phyloP scores from a whole-genome alignment of 2,329 filamentous ascomycete genomes.

The Aspergillus luchuensis region DNA sequence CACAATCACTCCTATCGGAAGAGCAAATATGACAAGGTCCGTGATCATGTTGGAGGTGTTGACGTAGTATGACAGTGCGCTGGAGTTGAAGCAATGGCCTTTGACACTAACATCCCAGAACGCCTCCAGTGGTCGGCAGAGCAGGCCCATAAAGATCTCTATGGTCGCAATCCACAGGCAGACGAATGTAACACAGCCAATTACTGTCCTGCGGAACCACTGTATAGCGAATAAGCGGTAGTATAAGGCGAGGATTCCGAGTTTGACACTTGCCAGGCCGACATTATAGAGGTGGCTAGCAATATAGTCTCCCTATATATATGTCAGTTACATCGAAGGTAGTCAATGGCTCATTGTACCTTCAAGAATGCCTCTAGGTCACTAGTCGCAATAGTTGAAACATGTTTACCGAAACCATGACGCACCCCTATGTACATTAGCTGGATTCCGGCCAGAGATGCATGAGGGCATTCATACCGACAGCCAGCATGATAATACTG shows the following conservation, averaged over 20 bases:
- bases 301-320: conserved; percentile 5
- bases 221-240: conserved; percentile 8
- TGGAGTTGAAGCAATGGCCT: conserved; percentile 10
- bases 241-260: conserved; percentile 10
- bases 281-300: conserved; percentile 13
- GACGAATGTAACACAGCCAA: conserved; percentile 4
- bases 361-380: conserved; percentile 10
- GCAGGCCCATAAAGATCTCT: conserved; percentile 8
- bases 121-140: conserved; percentile 8
- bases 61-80: conserved; percentile 7
- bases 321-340: not conserved
- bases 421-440: conserved; percentile 1
- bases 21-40: conserved; percentile 4
- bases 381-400: not conserved
- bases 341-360: not conserved
- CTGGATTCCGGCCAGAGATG: not conserved
- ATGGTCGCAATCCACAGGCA: conserved; percentile 9
- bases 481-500: not conserved
- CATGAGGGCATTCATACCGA: not conserved
- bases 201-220: conserved; percentile 10
- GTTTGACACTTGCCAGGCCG: conserved; percentile 7
- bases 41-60: conserved; percentile 12
- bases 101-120: conserved; percentile 9
- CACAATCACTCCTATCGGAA: conserved; percentile 8
- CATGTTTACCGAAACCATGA: conserved; percentile 10